Percentiles rank a stretch among this genome's conserved stretches.
Evolutionary conservation across 805 yeast species (phyloP).

Genomic region (Candida pini): DNA sequence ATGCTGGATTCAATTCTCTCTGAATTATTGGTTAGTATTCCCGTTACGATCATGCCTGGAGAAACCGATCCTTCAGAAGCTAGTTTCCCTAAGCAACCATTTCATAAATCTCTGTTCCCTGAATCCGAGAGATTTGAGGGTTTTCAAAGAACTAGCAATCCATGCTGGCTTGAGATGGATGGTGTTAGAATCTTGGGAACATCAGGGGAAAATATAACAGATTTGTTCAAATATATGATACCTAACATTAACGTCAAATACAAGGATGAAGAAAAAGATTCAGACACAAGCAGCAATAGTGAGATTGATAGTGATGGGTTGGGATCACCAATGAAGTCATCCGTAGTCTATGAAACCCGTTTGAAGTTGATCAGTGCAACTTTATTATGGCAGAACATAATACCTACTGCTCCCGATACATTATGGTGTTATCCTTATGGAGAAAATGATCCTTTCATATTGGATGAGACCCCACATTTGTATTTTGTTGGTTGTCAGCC

Average conservation of each 20-base stretch:
- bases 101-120: constrained; percentile 72
- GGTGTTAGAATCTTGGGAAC: constrained; percentile 61
- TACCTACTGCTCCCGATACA: constrained; percentile 97
- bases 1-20: constrained; percentile 55
- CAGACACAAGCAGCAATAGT: too few species aligned
- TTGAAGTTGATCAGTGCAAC: constrained; percentile 59
- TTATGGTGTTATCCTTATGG: constrained; percentile 82
- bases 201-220: constrained; percentile 80
- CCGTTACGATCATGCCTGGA: constrained; percentile 83
- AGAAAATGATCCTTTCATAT: constrained; percentile 71
- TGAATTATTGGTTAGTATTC: constrained; percentile 52
- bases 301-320: constrained; percentile 8
- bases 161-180: constrained; percentile 60
- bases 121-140: constrained; percentile 30
- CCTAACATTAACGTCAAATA: constrained; percentile 30
- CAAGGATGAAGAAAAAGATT: constrained; percentile 12
- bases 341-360: constrained; percentile 50
- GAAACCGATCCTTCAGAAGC: constrained; percentile 76
- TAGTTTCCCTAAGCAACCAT: constrained; percentile 82
- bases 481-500: constrained; percentile 85
- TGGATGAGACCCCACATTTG: constrained; percentile 80
- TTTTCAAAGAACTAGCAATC: constrained; percentile 56
- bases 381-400: constrained; percentile 75
- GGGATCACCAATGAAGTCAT: constrained; percentile 20
- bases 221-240: constrained; percentile 61